Conservation (phyloP, 2,329 filamentous ascomycete genomes). For the Aureobasidium leucospermi region DNA sequence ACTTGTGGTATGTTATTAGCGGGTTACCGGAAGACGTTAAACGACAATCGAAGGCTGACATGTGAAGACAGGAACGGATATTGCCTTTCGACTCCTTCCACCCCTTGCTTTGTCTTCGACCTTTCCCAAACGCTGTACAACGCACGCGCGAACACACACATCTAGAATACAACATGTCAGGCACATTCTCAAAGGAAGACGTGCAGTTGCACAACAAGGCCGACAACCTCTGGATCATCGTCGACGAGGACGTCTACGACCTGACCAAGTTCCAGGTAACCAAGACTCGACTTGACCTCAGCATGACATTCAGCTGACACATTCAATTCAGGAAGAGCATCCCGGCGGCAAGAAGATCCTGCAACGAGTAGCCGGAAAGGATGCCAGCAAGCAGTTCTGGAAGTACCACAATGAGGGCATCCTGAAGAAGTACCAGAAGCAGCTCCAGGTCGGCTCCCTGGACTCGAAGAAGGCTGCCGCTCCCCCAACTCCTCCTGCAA, state of each 20-base stretch:
- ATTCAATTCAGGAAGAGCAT: constrained; percentile 33
- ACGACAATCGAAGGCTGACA: background rate
- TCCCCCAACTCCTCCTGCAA: constrained; percentile 45
- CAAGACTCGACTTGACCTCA: background rate
- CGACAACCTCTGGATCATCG: constrained; percentile 77
- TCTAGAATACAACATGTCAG: constrained; percentile 60
- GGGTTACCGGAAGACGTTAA: background rate
- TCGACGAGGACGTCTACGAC: constrained; percentile 95
- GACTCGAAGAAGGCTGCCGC: constrained; percentile 67
- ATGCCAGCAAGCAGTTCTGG: constrained; percentile 59
- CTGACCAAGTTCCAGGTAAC: constrained; percentile 56
- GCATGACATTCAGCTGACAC: background rate
- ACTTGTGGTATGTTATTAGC: constrained; percentile 6
- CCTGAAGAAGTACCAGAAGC: constrained; percentile 71
- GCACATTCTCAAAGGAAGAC: constrained; percentile 75
- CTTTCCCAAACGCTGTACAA: background rate
- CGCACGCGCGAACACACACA: background rate
- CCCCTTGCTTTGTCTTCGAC: background rate
- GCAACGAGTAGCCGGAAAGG: constrained; percentile 57
- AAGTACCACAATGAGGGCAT: constrained; percentile 78
- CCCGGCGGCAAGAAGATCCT: constrained; percentile 59
- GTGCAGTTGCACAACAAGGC: constrained; percentile 88
- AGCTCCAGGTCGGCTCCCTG: constrained; percentile 78
- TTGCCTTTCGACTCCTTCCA: constrained; percentile 10
- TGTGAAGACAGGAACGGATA: constrained; percentile 9